phyloP scores from a whole-genome alignment of 1,284 basidiomycete genomes.

The Schizophyllum commune region DNA sequence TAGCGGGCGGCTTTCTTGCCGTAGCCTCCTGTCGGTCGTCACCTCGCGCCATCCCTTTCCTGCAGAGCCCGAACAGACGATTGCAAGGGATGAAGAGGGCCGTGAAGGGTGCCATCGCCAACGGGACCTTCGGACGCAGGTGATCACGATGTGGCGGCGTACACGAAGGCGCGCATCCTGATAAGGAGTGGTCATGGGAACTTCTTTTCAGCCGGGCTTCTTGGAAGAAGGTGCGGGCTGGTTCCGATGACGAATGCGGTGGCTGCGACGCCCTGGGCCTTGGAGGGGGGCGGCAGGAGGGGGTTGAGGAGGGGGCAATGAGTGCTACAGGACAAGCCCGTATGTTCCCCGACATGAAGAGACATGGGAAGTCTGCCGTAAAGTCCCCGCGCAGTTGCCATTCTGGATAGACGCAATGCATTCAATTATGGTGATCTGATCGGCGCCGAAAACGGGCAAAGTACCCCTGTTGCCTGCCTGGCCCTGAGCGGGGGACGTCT shows the following conservation, averaged over 20 bases:
- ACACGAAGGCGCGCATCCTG: neutral
- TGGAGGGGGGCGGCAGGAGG: neutral
- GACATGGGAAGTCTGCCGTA: neutral
- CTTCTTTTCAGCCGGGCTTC: neutral
- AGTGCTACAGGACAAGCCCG: neutral
- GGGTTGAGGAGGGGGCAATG: neutral
- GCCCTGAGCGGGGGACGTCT: constrained; percentile 3
- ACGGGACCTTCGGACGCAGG: no score
- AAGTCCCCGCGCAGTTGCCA: neutral
- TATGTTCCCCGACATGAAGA: neutral
- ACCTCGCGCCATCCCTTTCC: no score
- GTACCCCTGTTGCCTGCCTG: constrained; percentile 9
- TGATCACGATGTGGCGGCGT: neutral
- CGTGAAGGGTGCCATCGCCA: no score
- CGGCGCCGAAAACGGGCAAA: neutral
- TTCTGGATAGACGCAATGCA: neutral
- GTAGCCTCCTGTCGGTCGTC: no score
- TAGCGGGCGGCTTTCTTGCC: no score
- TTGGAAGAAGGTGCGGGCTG: neutral
- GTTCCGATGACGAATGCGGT: neutral
- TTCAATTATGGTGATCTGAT: neutral
- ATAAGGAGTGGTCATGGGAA: neutral
- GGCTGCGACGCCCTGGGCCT: neutral
- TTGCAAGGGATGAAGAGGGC: no score
- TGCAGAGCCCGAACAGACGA: no score